phyloP scores from a whole-genome alignment of 2,329 filamentous ascomycete genomes.

The Colletotrichum destructivum region DNA sequence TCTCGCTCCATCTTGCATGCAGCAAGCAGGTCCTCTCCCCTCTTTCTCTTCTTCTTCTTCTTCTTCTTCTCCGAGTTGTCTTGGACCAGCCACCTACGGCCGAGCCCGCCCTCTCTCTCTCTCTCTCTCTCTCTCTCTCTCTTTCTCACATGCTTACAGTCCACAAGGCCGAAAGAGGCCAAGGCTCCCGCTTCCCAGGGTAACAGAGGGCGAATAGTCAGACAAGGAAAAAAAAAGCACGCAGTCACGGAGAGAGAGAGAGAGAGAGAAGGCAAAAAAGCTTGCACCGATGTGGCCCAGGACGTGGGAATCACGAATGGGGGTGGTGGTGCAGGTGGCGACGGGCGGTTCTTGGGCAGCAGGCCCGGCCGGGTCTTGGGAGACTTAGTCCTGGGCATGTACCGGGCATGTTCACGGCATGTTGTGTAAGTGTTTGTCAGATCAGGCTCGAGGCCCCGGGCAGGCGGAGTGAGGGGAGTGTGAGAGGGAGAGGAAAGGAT shows the following conservation, averaged over 20 bases:
- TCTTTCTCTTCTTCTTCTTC: too few relatives aligned
- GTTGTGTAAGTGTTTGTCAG: not conserved
- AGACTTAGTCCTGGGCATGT: slow-evolving; percentile 16
- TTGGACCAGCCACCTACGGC: slow-evolving; percentile 26
- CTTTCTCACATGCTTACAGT: slow-evolving; percentile 2
- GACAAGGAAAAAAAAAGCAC: not conserved
- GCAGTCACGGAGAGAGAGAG: not conserved
- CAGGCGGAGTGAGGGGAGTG: not conserved
- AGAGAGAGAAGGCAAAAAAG: too few relatives aligned
- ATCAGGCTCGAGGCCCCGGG: not conserved
- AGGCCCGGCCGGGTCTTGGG: too few relatives aligned
- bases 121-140: too few relatives aligned
- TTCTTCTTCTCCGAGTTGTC: not conserved
- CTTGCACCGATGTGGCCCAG: slow-evolving; percentile 2
- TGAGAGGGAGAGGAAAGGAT: not conserved
- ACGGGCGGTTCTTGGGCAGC: not conserved
- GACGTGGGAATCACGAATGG: not conserved
- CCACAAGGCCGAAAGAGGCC: not conserved
- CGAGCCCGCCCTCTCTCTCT: not conserved
- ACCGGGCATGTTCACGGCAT: slow-evolving; percentile 13
- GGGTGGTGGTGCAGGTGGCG: slow-evolving; percentile 30
- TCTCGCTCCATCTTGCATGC: slow-evolving; percentile 4
- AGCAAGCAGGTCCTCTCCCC: not conserved
- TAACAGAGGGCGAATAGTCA: slow-evolving; percentile 2
- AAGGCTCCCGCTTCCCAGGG: not conserved